Base-by-base conservation (phyloP, 2,329 filamentous ascomycete genomes). In the Ciborinia camelliae region DNA sequence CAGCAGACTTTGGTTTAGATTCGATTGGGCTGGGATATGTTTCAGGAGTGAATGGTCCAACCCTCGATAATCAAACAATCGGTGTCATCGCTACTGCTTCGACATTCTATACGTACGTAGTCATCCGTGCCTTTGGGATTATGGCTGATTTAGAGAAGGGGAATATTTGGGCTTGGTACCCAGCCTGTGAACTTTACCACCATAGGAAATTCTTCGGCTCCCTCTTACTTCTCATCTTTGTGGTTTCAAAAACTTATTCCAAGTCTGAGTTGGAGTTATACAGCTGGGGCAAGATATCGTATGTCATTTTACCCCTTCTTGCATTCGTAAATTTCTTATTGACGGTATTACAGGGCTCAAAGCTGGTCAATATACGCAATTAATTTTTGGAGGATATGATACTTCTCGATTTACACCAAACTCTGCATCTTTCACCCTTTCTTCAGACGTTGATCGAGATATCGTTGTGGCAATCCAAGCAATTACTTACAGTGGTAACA, bases 211-310 rank as follows among this genome's bases (percentile, higher is more conserved):
- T 72, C 64, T 65, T 75, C 77, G 12, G 65, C 74, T 7, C 69
- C 75, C 0, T 76, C 77, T 2, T 77, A 76, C 41, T 68, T 79
- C 47, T 74, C 74, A n/a, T 73, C 76, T 1, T 68, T 79, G 5
- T 76, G 75, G 67, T 72, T 75, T 8, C 68, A 77, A 23, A 70
- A 73, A 1, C 63, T 73, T 14, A 78, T 78, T 30, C 77, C 77
- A 14, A 78, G 77, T 61, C 58, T 78, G 20, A 78, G 75, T 65
- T 79, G 77, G 77, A 78, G 76, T 62, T 92, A 87, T 74, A 91
- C 90, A 6, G 89, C 89, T 47, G 90, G 90, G 15, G 88, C 88
- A 26, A 82, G 83, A 66, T 91, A 92, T 72, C 76, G 77, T 77
- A 70, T 68, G 74, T 6, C 20, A 52, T 43, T 6, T 15, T 23